Conservation (phyloP, 768 basidiomycete genomes). For the Boletales sp. region DNA sequence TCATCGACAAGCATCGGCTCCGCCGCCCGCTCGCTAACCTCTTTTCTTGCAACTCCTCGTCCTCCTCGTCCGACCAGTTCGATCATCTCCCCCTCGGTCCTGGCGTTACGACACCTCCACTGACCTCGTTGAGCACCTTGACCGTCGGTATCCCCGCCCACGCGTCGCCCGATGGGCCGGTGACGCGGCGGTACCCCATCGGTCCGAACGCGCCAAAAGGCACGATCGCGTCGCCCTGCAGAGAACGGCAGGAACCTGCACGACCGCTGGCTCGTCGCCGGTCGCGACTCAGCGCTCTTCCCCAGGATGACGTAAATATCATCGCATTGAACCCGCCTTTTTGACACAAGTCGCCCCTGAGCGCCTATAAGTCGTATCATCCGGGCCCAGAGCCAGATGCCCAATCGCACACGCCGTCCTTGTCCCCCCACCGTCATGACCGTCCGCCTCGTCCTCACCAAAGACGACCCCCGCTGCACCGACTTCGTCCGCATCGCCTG, state of each 20-base stretch:
- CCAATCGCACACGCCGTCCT: not conserved
- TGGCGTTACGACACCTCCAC: slow-evolving; percentile 17
- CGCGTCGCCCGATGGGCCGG: slow-evolving; percentile 5
- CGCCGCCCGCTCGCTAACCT: not conserved
- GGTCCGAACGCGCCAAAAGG: slow-evolving; percentile 41
- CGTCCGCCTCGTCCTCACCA: slow-evolving; percentile 15
- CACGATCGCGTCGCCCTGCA: slow-evolving; percentile 35
- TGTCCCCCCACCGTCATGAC: slow-evolving; percentile 14
- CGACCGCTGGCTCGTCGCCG: not conserved
- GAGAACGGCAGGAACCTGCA: slow-evolving; percentile 49
- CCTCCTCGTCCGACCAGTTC: not conserved
- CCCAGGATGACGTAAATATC: too few relatives aligned
- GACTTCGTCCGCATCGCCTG: slow-evolving; percentile 25
- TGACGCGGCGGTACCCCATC: slow-evolving; percentile 16
- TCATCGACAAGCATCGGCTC: not conserved
- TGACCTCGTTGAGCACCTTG: slow-evolving; percentile 24
- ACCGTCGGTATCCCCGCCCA: slow-evolving; percentile 23
- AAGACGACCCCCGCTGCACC: slow-evolving; percentile 23
- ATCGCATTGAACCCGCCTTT: too few relatives aligned
- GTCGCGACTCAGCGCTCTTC: too few relatives aligned
- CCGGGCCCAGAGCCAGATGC: too few relatives aligned
- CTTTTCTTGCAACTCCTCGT: too few relatives aligned
- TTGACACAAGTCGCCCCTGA: too few relatives aligned
- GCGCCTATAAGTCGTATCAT: too few relatives aligned
- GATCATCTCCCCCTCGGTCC: slow-evolving; percentile 14